A percentile compares a stretch with the other conserved stretches of the same genome.
Conservation (phyloP, 179 eudicot species). For the Patellifolia procumbens region DNA sequence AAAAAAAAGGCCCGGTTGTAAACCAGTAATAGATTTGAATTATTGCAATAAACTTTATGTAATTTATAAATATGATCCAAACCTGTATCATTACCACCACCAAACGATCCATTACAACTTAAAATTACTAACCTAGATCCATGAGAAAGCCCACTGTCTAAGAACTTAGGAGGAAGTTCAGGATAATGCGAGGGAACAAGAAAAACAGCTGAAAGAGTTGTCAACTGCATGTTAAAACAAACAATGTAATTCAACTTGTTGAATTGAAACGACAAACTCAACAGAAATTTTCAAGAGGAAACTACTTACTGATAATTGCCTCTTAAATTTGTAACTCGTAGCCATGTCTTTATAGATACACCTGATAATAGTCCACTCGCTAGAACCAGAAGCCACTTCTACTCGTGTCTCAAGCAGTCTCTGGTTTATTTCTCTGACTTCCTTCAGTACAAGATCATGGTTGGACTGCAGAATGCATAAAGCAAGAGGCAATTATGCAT, state of each 20-base stretch:
- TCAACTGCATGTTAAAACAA: slow-evolving; percentile 12
- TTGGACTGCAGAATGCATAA: slow-evolving; percentile 8
- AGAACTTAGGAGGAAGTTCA: slow-evolving; percentile 16
- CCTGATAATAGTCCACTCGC: slow-evolving; percentile 24
- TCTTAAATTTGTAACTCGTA: not conserved
- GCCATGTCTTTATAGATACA: slow-evolving; percentile 9
- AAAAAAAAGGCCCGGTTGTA: too few relatives aligned
- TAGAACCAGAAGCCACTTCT: slow-evolving; percentile 14
- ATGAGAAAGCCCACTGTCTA: slow-evolving; percentile 9
- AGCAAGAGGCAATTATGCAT: too few relatives aligned
- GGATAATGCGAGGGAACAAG: slow-evolving; percentile 28
- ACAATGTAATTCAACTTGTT: not conserved
- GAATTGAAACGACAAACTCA: not conserved
- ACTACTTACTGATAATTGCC: slow-evolving; percentile 12
- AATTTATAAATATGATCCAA: too few relatives aligned
- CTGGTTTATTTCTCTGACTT: slow-evolving; percentile 17
- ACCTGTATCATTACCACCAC: too few relatives aligned
- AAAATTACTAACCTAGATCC: slow-evolving; percentile 4
- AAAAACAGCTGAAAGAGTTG: slow-evolving; percentile 18
- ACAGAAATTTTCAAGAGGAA: not conserved
- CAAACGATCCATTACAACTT: too few relatives aligned
- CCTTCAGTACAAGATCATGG: slow-evolving; percentile 1
- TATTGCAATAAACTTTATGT: too few relatives aligned
- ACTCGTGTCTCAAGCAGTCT: not conserved
- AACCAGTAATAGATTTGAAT: too few relatives aligned